phyloP scores from a whole-genome alignment of 768 basidiomycete genomes.

The Mrakia frigida region DNA sequence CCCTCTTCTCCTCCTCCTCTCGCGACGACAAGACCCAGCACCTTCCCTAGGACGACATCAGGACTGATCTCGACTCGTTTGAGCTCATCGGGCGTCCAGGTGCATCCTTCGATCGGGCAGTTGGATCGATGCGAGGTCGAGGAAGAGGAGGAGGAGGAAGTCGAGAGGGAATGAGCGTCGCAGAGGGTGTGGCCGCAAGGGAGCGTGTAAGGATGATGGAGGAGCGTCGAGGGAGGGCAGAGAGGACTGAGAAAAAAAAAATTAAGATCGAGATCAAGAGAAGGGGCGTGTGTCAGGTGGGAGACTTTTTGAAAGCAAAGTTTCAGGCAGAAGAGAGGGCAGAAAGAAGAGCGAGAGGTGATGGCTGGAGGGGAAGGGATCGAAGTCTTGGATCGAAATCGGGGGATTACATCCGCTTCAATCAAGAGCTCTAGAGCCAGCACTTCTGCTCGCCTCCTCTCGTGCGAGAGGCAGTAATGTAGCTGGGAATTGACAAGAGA shows the following conservation, averaged over 20 bases:
- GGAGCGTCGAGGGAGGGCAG: slow-evolving; percentile 40
- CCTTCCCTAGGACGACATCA: slow-evolving; percentile 32
- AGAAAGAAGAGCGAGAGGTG: not conserved
- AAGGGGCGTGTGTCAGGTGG: no score
- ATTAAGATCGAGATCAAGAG: no score
- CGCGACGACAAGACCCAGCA: slow-evolving; percentile 5
- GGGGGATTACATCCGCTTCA: not conserved
- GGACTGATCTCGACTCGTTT: slow-evolving; percentile 34
- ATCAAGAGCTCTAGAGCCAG: not conserved
- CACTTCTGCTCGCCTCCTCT: not conserved
- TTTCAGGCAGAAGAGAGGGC: no score
- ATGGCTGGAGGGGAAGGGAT: not conserved
- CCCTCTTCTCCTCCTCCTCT: slow-evolving; percentile 35
- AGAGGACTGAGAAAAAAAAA: slow-evolving; percentile 37
- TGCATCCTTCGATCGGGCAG: slow-evolving; percentile 5
- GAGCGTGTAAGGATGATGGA: slow-evolving; percentile 55
- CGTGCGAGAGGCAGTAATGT: not conserved
- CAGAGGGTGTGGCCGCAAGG: slow-evolving; percentile 78
- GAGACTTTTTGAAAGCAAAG: no score
- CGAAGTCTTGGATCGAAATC: not conserved
- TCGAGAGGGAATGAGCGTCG: slow-evolving; percentile 9
- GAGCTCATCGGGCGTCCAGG: slow-evolving; percentile 32
- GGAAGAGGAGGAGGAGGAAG: not conserved
- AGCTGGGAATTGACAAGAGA: not conserved
- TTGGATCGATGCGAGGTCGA: slow-evolving; percentile 20